A percentile compares a stretch with the other conserved stretches of the same genome.
Conservation (phyloP, 768 basidiomycete species). For the Pleurotus citrinopileatus region DNA sequence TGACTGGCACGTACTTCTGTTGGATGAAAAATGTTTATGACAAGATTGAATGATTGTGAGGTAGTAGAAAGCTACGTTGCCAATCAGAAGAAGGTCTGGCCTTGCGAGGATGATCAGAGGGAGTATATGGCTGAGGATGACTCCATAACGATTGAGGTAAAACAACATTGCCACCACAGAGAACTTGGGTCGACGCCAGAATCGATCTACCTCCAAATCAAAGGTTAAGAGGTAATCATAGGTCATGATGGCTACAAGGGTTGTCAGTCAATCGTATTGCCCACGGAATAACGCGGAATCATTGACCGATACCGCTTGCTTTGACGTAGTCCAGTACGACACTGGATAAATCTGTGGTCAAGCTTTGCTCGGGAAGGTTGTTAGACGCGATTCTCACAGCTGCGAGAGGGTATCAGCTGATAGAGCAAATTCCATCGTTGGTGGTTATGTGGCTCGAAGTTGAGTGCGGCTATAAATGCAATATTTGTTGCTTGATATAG, state of each 20-base stretch:
- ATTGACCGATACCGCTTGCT: too few species aligned
- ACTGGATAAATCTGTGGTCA: too few species aligned
- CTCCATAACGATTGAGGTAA: slow-evolving; percentile 38
- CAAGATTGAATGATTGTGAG: background rate
- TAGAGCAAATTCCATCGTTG: too few species aligned
- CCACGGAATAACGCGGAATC: too few species aligned
- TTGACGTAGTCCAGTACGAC: too few species aligned
- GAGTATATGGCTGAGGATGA: slow-evolving; percentile 34
- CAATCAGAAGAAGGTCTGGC: background rate
- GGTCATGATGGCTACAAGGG: slow-evolving; percentile 34
- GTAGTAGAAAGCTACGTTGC: background rate
- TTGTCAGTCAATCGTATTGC: too few species aligned
- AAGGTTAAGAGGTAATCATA: slow-evolving; percentile 48
- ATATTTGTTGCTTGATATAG: too few species aligned
- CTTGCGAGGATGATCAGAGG: slow-evolving; percentile 17
- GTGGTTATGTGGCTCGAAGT: too few species aligned
- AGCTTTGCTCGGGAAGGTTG: too few species aligned
- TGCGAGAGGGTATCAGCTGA: too few species aligned
- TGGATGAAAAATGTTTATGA: background rate
- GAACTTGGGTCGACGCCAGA: slow-evolving; percentile 34
- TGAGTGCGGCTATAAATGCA: too few species aligned
- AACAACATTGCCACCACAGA: slow-evolving; percentile 34
- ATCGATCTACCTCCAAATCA: slow-evolving; percentile 34
- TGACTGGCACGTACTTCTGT: background rate
- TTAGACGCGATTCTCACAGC: too few species aligned